Conservation (phyloP, 2,329 filamentous ascomycete species). For the Phaeosphaeriaceae sp. region DNA sequence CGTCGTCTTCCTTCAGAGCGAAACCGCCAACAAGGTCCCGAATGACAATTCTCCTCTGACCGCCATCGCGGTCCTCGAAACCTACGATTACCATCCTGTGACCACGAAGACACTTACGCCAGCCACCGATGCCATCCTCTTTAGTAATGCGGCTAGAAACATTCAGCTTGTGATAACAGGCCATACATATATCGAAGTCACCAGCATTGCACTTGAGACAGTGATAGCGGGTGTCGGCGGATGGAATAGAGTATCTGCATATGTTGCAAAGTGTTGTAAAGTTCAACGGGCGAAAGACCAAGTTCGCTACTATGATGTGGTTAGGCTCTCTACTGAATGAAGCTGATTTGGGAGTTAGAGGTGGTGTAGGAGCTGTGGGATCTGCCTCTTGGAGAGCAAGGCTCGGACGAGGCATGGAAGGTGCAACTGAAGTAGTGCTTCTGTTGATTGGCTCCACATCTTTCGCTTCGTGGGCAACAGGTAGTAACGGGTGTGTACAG, state of each 20-base stretch:
- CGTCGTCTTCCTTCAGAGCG: conserved; percentile 66
- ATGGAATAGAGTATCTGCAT: conserved; percentile 74
- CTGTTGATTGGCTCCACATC: conserved; percentile 13
- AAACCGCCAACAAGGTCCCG: conserved; percentile 79
- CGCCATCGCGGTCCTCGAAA: conserved; percentile 72
- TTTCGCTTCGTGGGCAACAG: conserved; percentile 67
- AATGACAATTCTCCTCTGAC: conserved; percentile 71
- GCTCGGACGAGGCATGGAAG: conserved; percentile 23
- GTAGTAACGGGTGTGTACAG: conserved; percentile 82
- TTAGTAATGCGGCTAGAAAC: conserved; percentile 68
- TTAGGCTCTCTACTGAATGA: conserved; percentile 49
- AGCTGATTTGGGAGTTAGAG: conserved; percentile 50
- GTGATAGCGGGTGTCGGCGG: conserved; percentile 75
- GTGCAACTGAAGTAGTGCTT: conserved; percentile 15
- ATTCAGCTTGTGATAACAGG: conserved; percentile 76
- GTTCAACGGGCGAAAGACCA: conserved; percentile 68
- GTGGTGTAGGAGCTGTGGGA: conserved; percentile 41
- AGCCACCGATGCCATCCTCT: conserved; percentile 80
- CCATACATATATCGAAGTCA: conserved; percentile 85
- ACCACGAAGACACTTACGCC: conserved; percentile 79
- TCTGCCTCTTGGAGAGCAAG: conserved; percentile 36
- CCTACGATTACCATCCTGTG: conserved; percentile 85
- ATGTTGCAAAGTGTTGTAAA: conserved; percentile 81
- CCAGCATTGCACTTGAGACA: conserved; percentile 78
- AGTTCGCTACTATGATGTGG: conserved; percentile 42